phyloP scores from a whole-genome alignment of 371 early-diverging fungal genomes.

The Mucor circinelloides region DNA sequence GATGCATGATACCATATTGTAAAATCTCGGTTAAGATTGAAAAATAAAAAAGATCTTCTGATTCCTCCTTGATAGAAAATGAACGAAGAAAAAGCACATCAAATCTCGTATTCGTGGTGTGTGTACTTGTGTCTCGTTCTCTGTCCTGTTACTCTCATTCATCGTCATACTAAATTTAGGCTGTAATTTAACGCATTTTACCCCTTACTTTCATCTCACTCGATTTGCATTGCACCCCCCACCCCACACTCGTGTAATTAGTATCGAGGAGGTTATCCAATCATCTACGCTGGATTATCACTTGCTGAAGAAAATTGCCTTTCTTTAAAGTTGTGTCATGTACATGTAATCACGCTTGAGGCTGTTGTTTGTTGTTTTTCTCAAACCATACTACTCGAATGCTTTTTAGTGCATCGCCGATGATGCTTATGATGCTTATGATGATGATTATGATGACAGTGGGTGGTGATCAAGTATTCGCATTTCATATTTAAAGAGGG shows the following conservation, averaged over 20 bases:
- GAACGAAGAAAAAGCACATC: neutral
- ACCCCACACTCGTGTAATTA: neutral
- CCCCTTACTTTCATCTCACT: neutral
- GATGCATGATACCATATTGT: neutral
- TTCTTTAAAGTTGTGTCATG: neutral
- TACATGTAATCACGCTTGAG: neutral
- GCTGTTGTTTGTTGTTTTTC: neutral
- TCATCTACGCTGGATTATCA: neutral
- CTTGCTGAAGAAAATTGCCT: neutral
- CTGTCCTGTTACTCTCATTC: neutral
- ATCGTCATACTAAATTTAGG: constrained; percentile 5
- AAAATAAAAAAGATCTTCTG: neutral
- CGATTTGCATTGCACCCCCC: neutral
- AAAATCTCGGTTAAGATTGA: neutral
- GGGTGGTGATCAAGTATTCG: too few relatives aligned
- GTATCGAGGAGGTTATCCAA: neutral
- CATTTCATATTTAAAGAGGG: too few relatives aligned
- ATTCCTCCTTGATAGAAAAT: neutral
- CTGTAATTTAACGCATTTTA: neutral
- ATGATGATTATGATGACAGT: neutral
- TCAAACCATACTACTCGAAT: neutral
- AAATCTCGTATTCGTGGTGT: neutral
- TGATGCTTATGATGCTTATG: neutral
- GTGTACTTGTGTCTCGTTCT: neutral
- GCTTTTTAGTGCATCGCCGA: neutral